Evolutionary conservation across 2,329 filamentous ascomycete species (phyloP), one percentile per base, ranked within the genome.

Genomic region (Colletotrichum spaethianum): DNA sequence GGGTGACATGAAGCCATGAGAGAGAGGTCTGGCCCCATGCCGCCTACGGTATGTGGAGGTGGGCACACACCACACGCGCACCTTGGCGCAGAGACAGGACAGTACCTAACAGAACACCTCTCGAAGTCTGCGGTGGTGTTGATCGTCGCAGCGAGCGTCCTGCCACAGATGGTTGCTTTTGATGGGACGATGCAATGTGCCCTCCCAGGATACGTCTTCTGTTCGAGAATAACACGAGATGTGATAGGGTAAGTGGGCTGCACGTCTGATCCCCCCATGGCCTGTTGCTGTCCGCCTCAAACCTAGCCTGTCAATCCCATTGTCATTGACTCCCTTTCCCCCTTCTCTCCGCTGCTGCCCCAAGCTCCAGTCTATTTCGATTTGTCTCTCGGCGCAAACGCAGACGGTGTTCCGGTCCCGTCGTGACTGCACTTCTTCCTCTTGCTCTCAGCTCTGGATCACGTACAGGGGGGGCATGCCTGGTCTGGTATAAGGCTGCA

Each of bases 401-500:
- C 12, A 38, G 31, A 50, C n/a, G 16, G 18, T 23, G 23, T 53
- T 53, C 16, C 48, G 48, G 23, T 18, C 8, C 36, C 33, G 36
- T 60, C 38, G 38, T 31, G 38, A 20, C 44, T 28, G 2, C 16
- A n/a, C 33, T 9, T 31, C 44, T 11, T 61, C 56, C 56, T 31
- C 56, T 48, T 70, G 23, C 18, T 31, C 31, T 23, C 8, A 23
- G 31, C 20, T 55, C 42, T 23, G 5, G 42, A 59, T 68, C 26
- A 46, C 28, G 44, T n/a, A 33, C 69, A 57, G 3, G 23, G 36
- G 63, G 62, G 23, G 23, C 9, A 31, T 40, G 23, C 8, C 9
- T 16, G 61, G 23, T 16, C 38, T 60, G 23, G 65, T 72, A 72
- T 72, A 72, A 72, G 65, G 65, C 38, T 60, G 38, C 23, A 16